Base-by-base conservation (phyloP, 2,329 filamentous ascomycete genomes). In the Ophiostoma australiae region DNA sequence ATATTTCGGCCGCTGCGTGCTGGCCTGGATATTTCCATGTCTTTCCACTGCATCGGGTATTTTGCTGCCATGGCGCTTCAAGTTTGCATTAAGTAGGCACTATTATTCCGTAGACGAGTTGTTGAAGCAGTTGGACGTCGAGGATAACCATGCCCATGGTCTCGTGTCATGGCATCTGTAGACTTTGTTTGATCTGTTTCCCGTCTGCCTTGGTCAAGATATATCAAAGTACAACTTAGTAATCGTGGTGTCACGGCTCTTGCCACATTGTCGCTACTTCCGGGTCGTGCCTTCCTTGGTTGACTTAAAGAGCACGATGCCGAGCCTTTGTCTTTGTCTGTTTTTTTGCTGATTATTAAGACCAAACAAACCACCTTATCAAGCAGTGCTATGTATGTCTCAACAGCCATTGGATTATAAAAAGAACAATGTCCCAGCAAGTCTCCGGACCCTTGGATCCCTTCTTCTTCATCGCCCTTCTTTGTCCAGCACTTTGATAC, bases 1-100 rank as follows among this genome's bases (percentile, higher is more conserved):
- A 58, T 58, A 13, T 58, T 58, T 58, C 52, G 52, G 52, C 52
- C 52, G 52, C 52, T 58, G 23, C 52, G n/a, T 58, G 52, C 20
- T 52, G 44, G n/a, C 13, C 58, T 63, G 27, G 58, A 7, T 33
- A 31, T 17, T 63, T 65, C 61, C 61, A 65, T n/a, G 15, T 58
- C 52, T 31, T 58, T 58, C 52, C 33, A 63, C 23, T 61, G n/a
- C 55, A 13, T 13, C 55, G 55, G 27, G 55, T 15, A 61, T 31
- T 11, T 61, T 61, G 55, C 23, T 13, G 55, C 55, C 52, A 17
- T 27, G 52, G 52, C n/a, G 48, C 10, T 2, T 41, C 10, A 41
- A 41, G 8, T 11, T 41, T n/a, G 44, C 44, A 20, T 20, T 15
- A 48, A 48, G 44, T 20, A 20, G 4, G 17, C 4, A 31, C 27